Conservation (phyloP, 2,329 filamentous ascomycete genomes). For the Penicillium palitans region DNA sequence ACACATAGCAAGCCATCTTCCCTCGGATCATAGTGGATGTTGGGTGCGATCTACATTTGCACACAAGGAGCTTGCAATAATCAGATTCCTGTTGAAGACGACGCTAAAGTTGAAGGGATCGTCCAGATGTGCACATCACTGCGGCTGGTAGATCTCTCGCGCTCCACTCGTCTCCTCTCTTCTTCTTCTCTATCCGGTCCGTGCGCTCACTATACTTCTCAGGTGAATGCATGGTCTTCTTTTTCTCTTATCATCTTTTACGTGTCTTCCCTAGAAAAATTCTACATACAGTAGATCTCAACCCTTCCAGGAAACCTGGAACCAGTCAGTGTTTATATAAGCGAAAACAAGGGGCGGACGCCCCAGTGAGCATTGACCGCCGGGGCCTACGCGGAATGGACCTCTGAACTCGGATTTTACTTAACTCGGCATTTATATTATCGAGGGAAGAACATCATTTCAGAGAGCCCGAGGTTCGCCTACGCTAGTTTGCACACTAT, state of each 20-base stretch:
- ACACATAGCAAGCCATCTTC: not conserved
- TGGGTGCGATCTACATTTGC: not conserved
- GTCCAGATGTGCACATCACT: not conserved
- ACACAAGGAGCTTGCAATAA: too few relatives aligned
- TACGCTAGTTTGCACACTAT: too few relatives aligned
- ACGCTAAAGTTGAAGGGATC: not conserved
- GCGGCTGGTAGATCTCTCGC: not conserved
- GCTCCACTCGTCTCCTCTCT: not conserved
- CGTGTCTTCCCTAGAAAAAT: not conserved
- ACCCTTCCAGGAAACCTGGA: too few relatives aligned
- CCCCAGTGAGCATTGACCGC: too few relatives aligned
- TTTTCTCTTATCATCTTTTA: not conserved
- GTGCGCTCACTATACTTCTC: not conserved
- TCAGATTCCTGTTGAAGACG: too few relatives aligned
- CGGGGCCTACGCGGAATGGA: too few relatives aligned
- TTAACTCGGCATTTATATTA: too few relatives aligned
- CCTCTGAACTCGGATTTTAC: too few relatives aligned
- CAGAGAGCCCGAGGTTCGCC: too few relatives aligned
- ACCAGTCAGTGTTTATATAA: too few relatives aligned
- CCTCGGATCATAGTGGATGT: not conserved
- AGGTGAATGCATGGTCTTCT: not conserved
- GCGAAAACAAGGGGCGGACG: too few relatives aligned
- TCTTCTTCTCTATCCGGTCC: not conserved
- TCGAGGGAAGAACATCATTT: too few relatives aligned
- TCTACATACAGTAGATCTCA: not conserved